Conservation (phyloP, 345 rosid species). For the Eucalyptus dawsonii region DNA sequence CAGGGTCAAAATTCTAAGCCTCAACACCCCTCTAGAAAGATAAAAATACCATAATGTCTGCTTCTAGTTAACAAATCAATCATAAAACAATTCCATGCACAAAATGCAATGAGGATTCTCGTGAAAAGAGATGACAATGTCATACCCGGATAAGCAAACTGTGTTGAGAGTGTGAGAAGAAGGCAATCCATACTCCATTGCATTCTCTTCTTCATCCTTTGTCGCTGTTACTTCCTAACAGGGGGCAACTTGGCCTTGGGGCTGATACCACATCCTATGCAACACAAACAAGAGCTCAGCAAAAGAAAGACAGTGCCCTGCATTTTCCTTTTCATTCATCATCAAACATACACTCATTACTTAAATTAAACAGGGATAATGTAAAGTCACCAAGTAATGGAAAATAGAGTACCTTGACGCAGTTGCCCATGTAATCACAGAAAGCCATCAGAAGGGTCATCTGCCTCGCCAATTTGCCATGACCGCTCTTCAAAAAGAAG, state of each 20-base stretch:
- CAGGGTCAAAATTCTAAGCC: neutral
- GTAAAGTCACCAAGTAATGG: neutral
- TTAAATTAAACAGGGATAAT: neutral
- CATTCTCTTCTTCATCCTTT: constrained; percentile 92
- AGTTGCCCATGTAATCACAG: constrained; percentile 89
- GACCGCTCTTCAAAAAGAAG: constrained; percentile 62
- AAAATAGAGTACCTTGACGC: constrained; percentile 44
- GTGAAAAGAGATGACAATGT: neutral
- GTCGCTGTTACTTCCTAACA: constrained; percentile 72
- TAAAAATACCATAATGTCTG: neutral
- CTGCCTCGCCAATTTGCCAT: constrained; percentile 95
- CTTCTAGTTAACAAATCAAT: neutral
- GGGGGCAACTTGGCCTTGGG: constrained; percentile 92
- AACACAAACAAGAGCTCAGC: neutral
- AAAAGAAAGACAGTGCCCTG: neutral
- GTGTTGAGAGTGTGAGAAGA: constrained; percentile 97
- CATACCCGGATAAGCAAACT: constrained; percentile 86
- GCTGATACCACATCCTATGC: constrained; percentile 86
- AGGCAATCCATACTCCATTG: constrained; percentile 96
- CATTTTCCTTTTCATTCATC: neutral
- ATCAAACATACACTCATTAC: neutral
- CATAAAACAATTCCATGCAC: neutral
- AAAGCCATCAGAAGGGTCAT: constrained; percentile 94
- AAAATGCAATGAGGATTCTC: neutral
- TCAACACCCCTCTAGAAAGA: neutral